Conservation (phyloP, 1,284 basidiomycete genomes). For the Tremellales sp. region DNA sequence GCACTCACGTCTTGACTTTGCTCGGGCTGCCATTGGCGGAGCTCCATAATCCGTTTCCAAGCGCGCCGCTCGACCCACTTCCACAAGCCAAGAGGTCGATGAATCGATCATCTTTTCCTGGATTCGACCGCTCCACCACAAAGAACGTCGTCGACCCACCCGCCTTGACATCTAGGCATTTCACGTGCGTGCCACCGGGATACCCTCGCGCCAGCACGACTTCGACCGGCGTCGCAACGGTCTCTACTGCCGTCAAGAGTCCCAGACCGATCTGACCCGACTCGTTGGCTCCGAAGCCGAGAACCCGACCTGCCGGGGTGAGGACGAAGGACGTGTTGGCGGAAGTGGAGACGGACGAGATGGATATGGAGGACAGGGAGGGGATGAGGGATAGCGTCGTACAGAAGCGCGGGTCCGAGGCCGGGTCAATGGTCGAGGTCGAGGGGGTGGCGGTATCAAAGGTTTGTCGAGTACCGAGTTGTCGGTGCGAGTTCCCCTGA, state of each 20-base stretch:
- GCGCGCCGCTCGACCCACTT: constrained; percentile 72
- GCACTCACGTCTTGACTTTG: constrained; percentile 61
- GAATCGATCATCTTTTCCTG: constrained; percentile 39
- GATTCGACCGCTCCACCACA: constrained; percentile 58
- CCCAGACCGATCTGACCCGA: constrained; percentile 83
- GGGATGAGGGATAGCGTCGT: constrained; percentile 76
- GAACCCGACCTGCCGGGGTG: constrained; percentile 66
- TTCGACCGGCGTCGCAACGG: constrained; percentile 80
- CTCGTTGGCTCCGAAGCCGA: constrained; percentile 87
- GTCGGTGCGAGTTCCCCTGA: constrained; percentile 76
- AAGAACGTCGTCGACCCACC: constrained; percentile 63
- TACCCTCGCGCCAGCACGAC: constrained; percentile 60
- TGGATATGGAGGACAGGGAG: constrained; percentile 61
- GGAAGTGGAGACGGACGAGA: constrained; percentile 70
- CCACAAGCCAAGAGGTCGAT: constrained; percentile 78
- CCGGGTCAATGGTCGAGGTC: constrained; percentile 35
- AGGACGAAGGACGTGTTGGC: constrained; percentile 68
- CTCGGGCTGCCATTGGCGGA: constrained; percentile 69
- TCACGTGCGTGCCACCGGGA: constrained; percentile 56
- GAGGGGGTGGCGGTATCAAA: constrained; percentile 44
- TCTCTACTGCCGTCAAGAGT: constrained; percentile 61
- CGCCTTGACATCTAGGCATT: constrained; percentile 64
- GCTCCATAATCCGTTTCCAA: constrained; percentile 76
- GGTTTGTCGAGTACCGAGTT: constrained; percentile 70
- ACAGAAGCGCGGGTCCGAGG: constrained; percentile 62